Evolutionary conservation across 2,329 filamentous ascomycete genomes (phyloP).

Genomic region (Cryphonectria nitschkei): DNA sequence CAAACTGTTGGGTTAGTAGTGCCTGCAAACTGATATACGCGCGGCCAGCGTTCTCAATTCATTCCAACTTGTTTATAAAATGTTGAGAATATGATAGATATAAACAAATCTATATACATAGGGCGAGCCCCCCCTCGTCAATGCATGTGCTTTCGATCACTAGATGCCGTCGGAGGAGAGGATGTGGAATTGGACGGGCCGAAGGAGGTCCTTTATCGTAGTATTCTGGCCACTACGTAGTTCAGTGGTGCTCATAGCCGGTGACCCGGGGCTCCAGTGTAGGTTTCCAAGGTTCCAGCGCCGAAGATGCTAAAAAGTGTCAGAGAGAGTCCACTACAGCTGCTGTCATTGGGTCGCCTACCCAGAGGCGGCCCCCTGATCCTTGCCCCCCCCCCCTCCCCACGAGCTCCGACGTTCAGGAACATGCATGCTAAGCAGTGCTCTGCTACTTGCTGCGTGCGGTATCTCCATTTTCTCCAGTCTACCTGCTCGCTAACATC

Average conservation of each 20-base stretch:
- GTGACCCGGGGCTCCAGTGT: background rate
- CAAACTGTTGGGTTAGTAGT: too few species aligned
- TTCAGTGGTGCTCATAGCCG: background rate
- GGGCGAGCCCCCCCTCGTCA: too few species aligned
- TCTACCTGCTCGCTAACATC: background rate
- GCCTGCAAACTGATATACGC: too few species aligned
- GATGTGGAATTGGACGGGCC: background rate
- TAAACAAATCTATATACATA: background rate
- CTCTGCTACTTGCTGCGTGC: background rate
- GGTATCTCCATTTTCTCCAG: conserved; percentile 1
- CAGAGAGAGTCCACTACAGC: background rate
- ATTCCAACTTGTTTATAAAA: background rate
- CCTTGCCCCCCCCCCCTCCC: background rate
- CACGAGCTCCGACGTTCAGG: conserved; percentile 3
- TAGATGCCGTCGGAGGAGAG: conserved; percentile 1
- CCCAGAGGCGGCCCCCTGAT: background rate
- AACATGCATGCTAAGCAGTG: background rate
- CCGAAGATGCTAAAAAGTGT: background rate
- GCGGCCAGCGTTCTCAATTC: too few species aligned
- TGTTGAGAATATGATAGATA: background rate
- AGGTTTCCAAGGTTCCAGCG: background rate
- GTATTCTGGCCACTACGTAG: background rate
- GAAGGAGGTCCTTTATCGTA: conserved; percentile 3
- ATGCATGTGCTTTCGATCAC: background rate
- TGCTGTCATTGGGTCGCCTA: background rate